These are phyloP conservation scores for Serendipita vermifera DNA, from an alignment of 768 basidiomycete genomes.

Conservation along the genomic window DNA sequence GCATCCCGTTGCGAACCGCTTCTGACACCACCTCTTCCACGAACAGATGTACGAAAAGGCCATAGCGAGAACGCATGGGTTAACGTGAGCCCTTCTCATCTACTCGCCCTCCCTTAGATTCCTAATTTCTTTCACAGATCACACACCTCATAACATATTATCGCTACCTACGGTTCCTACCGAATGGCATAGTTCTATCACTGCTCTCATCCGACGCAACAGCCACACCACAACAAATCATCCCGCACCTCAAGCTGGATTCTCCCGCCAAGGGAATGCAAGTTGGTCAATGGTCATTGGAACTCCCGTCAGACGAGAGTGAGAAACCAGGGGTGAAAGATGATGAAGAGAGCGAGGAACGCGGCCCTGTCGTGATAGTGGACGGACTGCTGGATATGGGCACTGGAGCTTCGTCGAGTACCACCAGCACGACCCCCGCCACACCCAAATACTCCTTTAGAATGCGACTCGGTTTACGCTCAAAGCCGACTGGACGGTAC, in stretches of 20 bases:
- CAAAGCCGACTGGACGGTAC: constrained; percentile 73
- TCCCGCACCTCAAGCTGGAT: constrained; percentile 56
- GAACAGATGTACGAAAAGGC: constrained; percentile 11
- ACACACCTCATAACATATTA: constrained; percentile 85
- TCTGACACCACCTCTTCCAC: neutral
- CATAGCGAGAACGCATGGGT: constrained; percentile 75
- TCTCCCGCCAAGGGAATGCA: too few species aligned
- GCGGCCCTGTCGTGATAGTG: neutral
- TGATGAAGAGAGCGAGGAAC: neutral
- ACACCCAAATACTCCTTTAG: constrained; percentile 49
- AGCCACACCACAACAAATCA: constrained; percentile 49
- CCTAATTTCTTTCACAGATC: constrained; percentile 33
- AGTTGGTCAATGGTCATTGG: too few species aligned
- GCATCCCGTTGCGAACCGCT: neutral
- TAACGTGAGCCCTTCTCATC: constrained; percentile 39
- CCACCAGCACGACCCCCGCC: too few species aligned
- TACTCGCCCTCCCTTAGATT: constrained; percentile 8
- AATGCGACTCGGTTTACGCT: constrained; percentile 58
- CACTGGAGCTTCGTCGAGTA: too few species aligned
- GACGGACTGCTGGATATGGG: too few species aligned
- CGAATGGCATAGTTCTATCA: constrained; percentile 75
- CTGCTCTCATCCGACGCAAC: constrained; percentile 68
- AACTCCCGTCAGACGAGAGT: neutral
- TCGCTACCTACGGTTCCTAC: constrained; percentile 83
- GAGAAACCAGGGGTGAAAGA: neutral